Evolutionary conservation across 129 eudicot genomes (phyloP), one percentile per base, ranked within the genome.

Genomic region (Dittrichia graveolens): DNA sequence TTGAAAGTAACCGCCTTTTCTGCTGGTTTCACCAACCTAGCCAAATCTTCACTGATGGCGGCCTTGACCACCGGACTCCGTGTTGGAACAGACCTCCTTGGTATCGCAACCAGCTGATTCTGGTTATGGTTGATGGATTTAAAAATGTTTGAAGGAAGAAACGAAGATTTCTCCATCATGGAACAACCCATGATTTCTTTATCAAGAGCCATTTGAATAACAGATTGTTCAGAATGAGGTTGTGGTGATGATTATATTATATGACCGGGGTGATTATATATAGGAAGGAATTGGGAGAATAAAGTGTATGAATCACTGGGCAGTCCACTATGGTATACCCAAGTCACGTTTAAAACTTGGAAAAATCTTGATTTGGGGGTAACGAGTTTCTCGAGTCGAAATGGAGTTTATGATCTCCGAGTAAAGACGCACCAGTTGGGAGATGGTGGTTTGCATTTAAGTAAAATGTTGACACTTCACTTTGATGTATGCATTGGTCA

Each of bases 21-120:
- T 0, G 57, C 37, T 6, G 31, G 31, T 24, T 83, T 78, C 63
- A 56, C 14, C 8, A 56, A 10, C 9, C 18, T 24, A 3, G 62
- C 62, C 74, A 89, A 75, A 74, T 90, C 88, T 80, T 92, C 95
- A 74, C 90, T 87, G 35, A 87, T 79, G 3, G 92, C 92, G 6
- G 92, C 91, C 61, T 79, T 63, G 48, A 76, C 69, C 70, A 40
- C 64, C 40, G 45, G 65, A 46, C 74, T 81, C 55, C 73, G 58
- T 5, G 19, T 48, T 24, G 49, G 46, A 19, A 65, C 53, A 24
- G 61, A 77, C 24, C 67, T 70, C n/a, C 43, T 37, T 55, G 88
- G 86, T 18, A 6, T 40, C 13, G 49, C 5, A 5, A 37, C 3
- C n/a, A 64, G 38, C 39, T 55, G 31, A 11, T 74, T 44, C 57